Evolutionary conservation across 2,329 filamentous ascomycete genomes (phyloP).

Genomic region (Thielaviopsis populi): DNA sequence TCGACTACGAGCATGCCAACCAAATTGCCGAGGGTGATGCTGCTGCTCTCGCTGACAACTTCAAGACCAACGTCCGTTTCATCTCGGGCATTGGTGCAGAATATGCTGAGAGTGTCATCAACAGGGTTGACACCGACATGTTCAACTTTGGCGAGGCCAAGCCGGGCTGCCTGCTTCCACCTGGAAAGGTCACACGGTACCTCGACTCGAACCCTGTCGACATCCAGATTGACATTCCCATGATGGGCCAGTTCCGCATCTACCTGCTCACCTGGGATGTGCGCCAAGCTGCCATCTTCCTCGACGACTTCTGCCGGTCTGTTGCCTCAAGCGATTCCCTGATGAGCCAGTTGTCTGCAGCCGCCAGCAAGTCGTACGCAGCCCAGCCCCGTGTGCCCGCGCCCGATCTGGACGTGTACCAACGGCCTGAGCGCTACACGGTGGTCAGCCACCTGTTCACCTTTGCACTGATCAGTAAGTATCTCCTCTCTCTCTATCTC

Average conservation of each 20-base stretch:
- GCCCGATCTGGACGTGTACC: constrained; percentile 46
- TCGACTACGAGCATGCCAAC: constrained; percentile 43
- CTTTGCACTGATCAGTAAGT: constrained; percentile 50
- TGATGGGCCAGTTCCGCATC: constrained; percentile 62
- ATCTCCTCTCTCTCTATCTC: background rate
- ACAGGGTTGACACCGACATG: constrained; percentile 28
- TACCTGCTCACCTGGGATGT: constrained; percentile 56
- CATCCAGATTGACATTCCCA: constrained; percentile 61
- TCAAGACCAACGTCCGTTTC: constrained; percentile 55
- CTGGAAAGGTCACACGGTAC: constrained; percentile 57
- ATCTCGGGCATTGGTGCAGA: constrained; percentile 58
- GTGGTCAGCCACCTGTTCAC: constrained; percentile 54
- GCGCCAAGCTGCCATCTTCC: constrained; percentile 38
- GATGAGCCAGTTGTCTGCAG: constrained; percentile 42
- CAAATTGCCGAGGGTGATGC: constrained; percentile 47
- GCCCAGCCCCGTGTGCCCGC: constrained; percentile 41
- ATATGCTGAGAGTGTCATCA: constrained; percentile 38
- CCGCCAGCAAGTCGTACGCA: constrained; percentile 46
- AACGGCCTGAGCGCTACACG: constrained; percentile 53
- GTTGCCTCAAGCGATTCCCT: constrained; percentile 38
- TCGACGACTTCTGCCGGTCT: constrained; percentile 42
- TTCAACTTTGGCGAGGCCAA: constrained; percentile 34
- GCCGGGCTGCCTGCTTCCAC: constrained; percentile 43
- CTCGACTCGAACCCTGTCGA: constrained; percentile 67
- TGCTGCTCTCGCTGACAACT: constrained; percentile 50